Evolutionary conservation across 2,329 filamentous ascomycete genomes (phyloP).

Genomic region (Plenodomus lindquistii): DNA sequence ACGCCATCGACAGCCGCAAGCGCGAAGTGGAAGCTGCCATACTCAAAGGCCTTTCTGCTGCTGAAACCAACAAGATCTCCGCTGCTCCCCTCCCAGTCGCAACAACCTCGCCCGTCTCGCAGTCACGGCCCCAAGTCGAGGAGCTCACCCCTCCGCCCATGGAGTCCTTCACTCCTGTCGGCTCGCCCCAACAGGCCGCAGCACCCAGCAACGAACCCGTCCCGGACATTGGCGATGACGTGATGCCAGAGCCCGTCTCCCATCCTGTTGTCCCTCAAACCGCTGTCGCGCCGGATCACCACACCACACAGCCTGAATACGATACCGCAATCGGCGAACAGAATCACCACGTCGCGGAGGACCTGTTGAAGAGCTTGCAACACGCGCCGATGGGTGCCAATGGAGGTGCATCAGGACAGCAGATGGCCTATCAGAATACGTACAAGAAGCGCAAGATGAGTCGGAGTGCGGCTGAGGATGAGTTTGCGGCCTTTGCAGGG

Average conservation of each 20-base stretch:
- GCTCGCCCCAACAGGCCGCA: conserved; percentile 46
- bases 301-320: conserved; percentile 20
- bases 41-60: conserved; percentile 75
- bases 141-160: conserved; percentile 80
- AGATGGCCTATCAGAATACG: conserved; percentile 21
- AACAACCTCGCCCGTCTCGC: conserved; percentile 32
- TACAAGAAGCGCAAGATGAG: conserved; percentile 47
- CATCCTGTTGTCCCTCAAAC: conserved; percentile 32
- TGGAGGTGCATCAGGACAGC: conserved; percentile 28
- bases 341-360: conserved; percentile 26
- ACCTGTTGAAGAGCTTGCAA: conserved; percentile 38
- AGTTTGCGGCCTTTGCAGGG: conserved; percentile 44
- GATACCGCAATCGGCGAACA: conserved; percentile 28
- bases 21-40: conserved; percentile 89
- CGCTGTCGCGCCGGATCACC: conserved; percentile 24
- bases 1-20: conserved; percentile 78
- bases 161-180: conserved; percentile 58
- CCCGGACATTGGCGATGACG: conserved; percentile 32
- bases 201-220: conserved; percentile 14
- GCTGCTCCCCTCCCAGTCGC: conserved; percentile 40
- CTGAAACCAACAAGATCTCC: conserved; percentile 55
- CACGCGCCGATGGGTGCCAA: conserved; percentile 26
- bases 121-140: conserved; percentile 79
- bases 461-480: conserved; percentile 37
- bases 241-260: conserved; percentile 28